Conservation (phyloP, 78 protist genomes). For the Monocercomonoides exilis region DNA sequence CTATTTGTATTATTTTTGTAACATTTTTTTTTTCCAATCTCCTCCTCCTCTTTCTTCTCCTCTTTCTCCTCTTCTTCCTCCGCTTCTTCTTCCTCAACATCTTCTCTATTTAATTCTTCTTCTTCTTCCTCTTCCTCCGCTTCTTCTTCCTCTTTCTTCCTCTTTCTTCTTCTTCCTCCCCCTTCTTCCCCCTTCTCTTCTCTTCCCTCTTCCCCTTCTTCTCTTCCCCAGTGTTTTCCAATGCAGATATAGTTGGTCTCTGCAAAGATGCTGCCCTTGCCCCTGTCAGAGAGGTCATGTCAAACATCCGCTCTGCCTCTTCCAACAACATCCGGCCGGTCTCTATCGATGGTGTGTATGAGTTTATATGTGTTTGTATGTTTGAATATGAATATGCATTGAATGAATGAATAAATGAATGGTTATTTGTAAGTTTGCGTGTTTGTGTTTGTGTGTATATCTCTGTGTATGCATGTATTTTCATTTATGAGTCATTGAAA, state of each 20-base stretch:
- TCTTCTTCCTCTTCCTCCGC: neutral
- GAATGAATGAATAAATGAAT: too few species aligned
- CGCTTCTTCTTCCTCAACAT: neutral
- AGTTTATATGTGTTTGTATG: too few species aligned
- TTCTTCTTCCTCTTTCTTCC: neutral
- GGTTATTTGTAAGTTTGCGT: too few species aligned
- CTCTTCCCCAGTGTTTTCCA: constrained; percentile 1
- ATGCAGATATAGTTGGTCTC: constrained; percentile 20
- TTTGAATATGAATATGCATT: too few species aligned
- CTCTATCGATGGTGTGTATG: neutral
- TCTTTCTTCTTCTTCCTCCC: neutral
- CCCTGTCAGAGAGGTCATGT: constrained; percentile 18
- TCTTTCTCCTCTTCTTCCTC: neutral
- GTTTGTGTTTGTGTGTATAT: too few species aligned
- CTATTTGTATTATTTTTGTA: too few species aligned
- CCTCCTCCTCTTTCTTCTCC: neutral
- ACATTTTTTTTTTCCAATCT: too few species aligned
- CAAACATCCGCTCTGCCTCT: neutral
- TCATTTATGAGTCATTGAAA: too few species aligned
- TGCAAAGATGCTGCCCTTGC: constrained; percentile 36
- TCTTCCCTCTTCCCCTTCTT: neutral
- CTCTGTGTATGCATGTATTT: too few species aligned
- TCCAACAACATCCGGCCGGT: constrained; percentile 4
- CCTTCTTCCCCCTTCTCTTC: neutral
- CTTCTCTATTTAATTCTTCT: neutral